phyloP scores from a whole-genome alignment of 495 filamentous ascomycete species.

The Immersiella caudata region DNA sequence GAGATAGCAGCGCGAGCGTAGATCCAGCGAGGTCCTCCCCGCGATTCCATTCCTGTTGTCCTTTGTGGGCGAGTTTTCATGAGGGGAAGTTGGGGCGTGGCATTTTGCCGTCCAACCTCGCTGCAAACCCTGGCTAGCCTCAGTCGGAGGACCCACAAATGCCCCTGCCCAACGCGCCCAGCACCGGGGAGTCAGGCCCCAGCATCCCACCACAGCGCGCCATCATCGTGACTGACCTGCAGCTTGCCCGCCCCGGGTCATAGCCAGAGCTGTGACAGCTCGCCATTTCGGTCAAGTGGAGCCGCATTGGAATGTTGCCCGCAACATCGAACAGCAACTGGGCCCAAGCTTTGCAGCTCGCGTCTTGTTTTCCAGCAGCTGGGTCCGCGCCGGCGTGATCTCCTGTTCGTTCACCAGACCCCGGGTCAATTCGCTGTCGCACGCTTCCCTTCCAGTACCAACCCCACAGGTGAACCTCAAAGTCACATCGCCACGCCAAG shows the following conservation, averaged over 20 bases:
- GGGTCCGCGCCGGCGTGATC: neutral
- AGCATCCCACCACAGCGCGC: conserved; percentile 8
- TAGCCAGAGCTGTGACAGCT: neutral
- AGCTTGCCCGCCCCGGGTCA: neutral
- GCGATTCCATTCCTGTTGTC: neutral
- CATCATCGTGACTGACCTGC: conserved; percentile 8
- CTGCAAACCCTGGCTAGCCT: neutral
- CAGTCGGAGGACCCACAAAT: neutral
- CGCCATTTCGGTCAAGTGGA: neutral
- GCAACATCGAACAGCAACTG: neutral
- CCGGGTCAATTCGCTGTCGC: neutral
- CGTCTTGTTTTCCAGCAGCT: neutral
- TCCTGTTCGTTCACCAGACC: too few species aligned
- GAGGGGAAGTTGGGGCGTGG: conserved; percentile 14
- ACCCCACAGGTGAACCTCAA: neutral
- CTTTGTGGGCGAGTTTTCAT: neutral
- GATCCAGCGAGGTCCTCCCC: conserved; percentile 4
- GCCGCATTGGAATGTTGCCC: neutral
- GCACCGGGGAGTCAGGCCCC: neutral
- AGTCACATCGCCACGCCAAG: neutral
- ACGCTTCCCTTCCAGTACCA: neutral
- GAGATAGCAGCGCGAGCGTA: neutral
- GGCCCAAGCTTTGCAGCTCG: neutral
- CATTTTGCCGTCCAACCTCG: conserved; percentile 20
- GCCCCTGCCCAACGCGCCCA: neutral